A percentile compares a stretch with the other conserved stretches of the same genome.
Evolutionary conservation across 306 rosid genomes (phyloP).

Genomic region (Vigna trinervia): DNA sequence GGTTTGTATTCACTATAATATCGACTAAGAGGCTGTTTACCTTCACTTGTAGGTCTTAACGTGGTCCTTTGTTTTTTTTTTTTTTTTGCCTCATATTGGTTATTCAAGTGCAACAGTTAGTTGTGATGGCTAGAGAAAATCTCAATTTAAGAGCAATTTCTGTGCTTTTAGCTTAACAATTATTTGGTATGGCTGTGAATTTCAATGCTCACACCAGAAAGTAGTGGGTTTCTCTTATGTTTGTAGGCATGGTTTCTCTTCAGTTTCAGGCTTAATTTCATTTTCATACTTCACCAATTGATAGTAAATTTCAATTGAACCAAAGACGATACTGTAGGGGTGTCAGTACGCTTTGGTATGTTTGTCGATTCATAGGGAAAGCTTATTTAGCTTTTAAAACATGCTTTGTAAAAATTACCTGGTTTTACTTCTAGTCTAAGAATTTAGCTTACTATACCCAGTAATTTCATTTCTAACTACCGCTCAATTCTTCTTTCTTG

Average conservation of each 20-base stretch:
- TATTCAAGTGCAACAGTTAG: neutral
- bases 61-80: neutral
- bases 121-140: neutral
- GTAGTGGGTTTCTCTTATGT: neutral
- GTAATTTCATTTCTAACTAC: neutral
- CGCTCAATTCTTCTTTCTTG: slow-evolving; percentile 4
- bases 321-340: neutral
- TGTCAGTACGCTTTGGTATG: neutral
- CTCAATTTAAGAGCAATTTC: neutral
- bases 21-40: neutral
- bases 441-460: neutral
- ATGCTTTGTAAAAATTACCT: neutral
- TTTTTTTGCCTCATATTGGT: neutral
- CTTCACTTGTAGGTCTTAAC: neutral
- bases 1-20: slow-evolving; percentile 1
- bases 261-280: neutral
- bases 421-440: slow-evolving; percentile 3
- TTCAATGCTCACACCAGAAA: neutral
- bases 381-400: neutral
- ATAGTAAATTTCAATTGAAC: slow-evolving; percentile 8
- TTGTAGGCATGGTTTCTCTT: neutral
- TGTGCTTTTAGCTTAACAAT: slow-evolving; percentile 6
- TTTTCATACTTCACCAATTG: slow-evolving; percentile 28
- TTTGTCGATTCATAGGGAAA: slow-evolving; percentile 20
- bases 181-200: neutral